Evolutionary conservation across 2,329 filamentous ascomycete species (phyloP).

Genomic region (Huntiella bhutanensis): DNA sequence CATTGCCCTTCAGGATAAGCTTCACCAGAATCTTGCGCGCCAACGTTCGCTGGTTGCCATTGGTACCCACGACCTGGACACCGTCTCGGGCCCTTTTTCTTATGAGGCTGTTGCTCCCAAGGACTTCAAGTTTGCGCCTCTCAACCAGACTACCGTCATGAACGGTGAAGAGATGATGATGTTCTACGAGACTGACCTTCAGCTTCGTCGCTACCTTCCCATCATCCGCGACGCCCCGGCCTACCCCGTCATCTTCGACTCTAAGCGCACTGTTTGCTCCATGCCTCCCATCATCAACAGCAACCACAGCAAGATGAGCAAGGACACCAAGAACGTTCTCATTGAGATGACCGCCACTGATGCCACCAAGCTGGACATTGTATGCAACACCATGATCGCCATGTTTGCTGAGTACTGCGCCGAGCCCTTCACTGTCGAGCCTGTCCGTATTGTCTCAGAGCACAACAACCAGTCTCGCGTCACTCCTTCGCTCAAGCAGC

Average conservation of each 20-base stretch:
- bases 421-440: constrained; percentile 82
- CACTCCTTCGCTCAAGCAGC: constrained; percentile 62
- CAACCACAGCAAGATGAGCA: constrained; percentile 86
- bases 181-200: constrained; percentile 89
- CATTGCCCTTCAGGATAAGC: constrained; percentile 93
- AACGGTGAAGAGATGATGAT: constrained; percentile 74
- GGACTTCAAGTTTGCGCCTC: constrained; percentile 73
- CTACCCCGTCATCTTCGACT: constrained; percentile 90
- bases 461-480: constrained; percentile 74
- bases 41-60: constrained; percentile 91
- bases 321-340: constrained; percentile 82
- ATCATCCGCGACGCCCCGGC: constrained; percentile 88
- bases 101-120: constrained; percentile 87
- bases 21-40: constrained; percentile 87
- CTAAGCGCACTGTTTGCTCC: constrained; percentile 72
- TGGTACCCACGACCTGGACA: constrained; percentile 91
- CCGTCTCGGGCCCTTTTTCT: constrained; percentile 81
- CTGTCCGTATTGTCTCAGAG: constrained; percentile 75
- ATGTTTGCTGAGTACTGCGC: constrained; percentile 92
- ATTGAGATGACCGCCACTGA: constrained; percentile 96
- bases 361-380: constrained; percentile 87
- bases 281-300: constrained; percentile 96
- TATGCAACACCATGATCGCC: constrained; percentile 83
- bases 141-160: constrained; percentile 86
- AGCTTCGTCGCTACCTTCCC: constrained; percentile 75